Conservation (phyloP, 78 protist species). For the Dictyostelium intermedium region DNA sequence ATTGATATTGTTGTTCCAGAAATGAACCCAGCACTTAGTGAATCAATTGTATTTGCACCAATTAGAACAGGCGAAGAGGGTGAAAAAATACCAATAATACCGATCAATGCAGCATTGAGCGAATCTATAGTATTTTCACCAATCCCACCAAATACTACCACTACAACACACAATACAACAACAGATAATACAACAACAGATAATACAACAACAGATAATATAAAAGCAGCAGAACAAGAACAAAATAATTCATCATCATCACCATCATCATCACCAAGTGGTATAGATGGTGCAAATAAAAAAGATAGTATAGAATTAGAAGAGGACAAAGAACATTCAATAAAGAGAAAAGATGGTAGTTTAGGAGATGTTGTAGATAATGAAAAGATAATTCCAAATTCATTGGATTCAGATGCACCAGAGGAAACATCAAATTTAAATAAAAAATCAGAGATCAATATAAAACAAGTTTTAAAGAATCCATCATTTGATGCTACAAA, state of each 20-base stretch:
- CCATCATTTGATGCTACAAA: conserved; percentile 2
- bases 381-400: conserved; percentile 20
- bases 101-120: neutral
- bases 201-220: neutral
- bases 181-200: neutral
- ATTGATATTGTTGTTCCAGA: neutral
- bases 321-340: neutral
- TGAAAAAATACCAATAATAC: neutral
- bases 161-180: neutral
- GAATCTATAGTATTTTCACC: conserved; percentile 11
- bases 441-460: conserved; percentile 19
- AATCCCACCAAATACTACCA: neutral
- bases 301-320: neutral
- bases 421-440: conserved; percentile 2
- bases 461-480: conserved; percentile 19
- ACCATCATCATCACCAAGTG: neutral
- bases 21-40: conserved; percentile 12
- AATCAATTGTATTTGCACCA: conserved; percentile 13
- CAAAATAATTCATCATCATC: neutral
- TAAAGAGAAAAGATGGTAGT: conserved; percentile 47
- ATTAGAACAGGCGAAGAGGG: neutral
- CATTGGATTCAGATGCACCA: conserved; percentile 24
- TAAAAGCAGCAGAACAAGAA: neutral
- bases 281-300: conserved; percentile 23
- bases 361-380: conserved; percentile 60